Evolutionary conservation across 371 early-diverging fungal species (phyloP), one percentile per base, ranked within the genome.

Genomic region (Rhizopus sp.): DNA sequence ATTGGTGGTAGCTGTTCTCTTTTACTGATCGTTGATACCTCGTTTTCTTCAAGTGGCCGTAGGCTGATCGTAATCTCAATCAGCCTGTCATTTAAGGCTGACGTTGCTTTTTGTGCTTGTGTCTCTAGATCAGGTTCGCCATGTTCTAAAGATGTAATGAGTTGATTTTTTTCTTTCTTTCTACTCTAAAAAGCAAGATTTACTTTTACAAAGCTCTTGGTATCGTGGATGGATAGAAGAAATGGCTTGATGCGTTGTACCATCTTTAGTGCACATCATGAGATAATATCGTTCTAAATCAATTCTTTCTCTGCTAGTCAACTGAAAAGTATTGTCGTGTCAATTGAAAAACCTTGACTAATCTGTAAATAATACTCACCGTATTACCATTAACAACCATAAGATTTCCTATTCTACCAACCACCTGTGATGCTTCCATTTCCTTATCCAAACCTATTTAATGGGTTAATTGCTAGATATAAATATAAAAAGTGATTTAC

Each of bases 281-380:
- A 92, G 59, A 58, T 91, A 94, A 57, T 85, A 92, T 16, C 90
- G 71, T 64, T 94, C 94, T 50, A 88, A 82, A 63, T 93, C 89
- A 0, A 60, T 55, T 7, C 91, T 73, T 45, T 86, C 84, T 15
- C 72, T 69, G 2, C 62, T 51, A 5, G 82, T 62, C 12, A 92
- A 65, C 64, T 75, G 45, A 6, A 41, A 30, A n/a, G 34, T 13
- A 35, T 6, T 23, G 23, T 23, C 0, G 23, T 1, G 3, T 34
- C 16, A 23, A 15, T 15, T 16, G 39, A 34, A 23, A 38, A 0
- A 10, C 8, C 16, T 41, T 3, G 7, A 45, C 15, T 6, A 45
- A 30, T 37, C 23, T 34, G 15, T 15, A 13, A n/a, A 45, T 23
- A 13, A 15, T 1, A 47, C 59, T 58, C 63, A 79, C 75, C 17